These are phyloP conservation scores for Citrus mangshanensis DNA, from an alignment of 345 rosid species.

Conservation along the genomic window DNA sequence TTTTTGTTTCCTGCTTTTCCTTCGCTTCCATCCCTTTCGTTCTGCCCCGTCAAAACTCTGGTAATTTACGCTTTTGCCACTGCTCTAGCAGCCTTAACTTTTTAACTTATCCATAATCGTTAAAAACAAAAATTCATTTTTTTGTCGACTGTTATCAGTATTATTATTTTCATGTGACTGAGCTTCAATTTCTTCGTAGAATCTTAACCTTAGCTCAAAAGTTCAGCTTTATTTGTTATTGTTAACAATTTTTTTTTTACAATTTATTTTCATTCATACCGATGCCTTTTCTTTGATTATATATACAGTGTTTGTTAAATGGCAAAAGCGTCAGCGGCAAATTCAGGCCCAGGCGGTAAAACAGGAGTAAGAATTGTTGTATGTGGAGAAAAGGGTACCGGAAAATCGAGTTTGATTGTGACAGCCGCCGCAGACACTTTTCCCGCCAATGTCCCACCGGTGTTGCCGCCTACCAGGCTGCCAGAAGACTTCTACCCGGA, in stretches of 20 bases:
- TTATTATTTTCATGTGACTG: neutral
- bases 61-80: neutral
- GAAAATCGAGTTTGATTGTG: constrained; percentile 91
- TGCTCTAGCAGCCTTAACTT: neutral
- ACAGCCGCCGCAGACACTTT: constrained; percentile 73
- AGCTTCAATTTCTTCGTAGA: neutral
- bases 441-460: constrained; percentile 65
- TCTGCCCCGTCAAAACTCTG: neutral
- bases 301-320: constrained; percentile 19
- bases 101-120: neutral
- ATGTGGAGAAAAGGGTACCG: constrained; percentile 86
- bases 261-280: neutral
- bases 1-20: neutral
- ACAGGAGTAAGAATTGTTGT: constrained; percentile 78
- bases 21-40: neutral
- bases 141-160: neutral
- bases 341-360: constrained; percentile 46
- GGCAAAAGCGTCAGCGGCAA: constrained; percentile 44
- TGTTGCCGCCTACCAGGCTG: constrained; percentile 74
- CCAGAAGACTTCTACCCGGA: constrained; percentile 85
- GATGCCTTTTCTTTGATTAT: neutral
- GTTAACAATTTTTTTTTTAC: neutral
- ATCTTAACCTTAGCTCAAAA: neutral
- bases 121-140: neutral
- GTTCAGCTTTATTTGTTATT: neutral